Evolutionary conservation across 148 eudicot genomes (phyloP), one percentile per base, ranked within the genome.

Genomic region (Agrostemma githago): DNA sequence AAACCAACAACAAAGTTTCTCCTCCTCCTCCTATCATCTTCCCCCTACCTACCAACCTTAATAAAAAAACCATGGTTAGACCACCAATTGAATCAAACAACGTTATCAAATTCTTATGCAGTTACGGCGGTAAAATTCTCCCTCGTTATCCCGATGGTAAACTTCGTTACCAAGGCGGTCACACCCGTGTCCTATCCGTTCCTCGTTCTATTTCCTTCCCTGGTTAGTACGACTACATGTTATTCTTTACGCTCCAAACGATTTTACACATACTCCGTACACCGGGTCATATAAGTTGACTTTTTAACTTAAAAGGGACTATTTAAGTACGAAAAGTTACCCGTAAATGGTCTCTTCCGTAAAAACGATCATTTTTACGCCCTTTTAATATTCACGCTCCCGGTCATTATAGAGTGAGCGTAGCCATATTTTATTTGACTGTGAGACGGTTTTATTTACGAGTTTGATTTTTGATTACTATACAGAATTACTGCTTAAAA

Each of bases 151-250:
- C 95, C 15, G 95, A 93, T 58, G 95, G 88, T 68, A 88, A 89
- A 66, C 98, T 93, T 82, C 98, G 97, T 64, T 93, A 91, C 77
- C 80, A 81, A 63, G 98, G 97, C 56, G 98, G 98, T 26, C 86
- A 85, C 44, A 93, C 95, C 37, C 88, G 98, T 8, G 89, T 93
- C 58, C 91, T 93, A 68, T 68, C 97, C 70, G 88, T 93, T 15
- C 48, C 80, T 8, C 86, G 88, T 71, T 83, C 88, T 82, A 68
- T 88, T 75, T 77, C 92, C 5, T 91, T 89, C 44, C 38, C 90
- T 26, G 98, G 97, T 89, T 10, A 75, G 88, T 73, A 26, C 34
- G 34, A 26, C 34, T 43, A 9, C 4, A 19, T n/a, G 5, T 63
- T 17, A 34, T 16, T 16, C 11, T n/a, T n/a, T n/a, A n/a, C n/a